A percentile compares a stretch with the other conserved stretches of the same genome.
Evolutionary conservation across 306 rosid species (phyloP).

Genomic region (Malus sylvestris): DNA sequence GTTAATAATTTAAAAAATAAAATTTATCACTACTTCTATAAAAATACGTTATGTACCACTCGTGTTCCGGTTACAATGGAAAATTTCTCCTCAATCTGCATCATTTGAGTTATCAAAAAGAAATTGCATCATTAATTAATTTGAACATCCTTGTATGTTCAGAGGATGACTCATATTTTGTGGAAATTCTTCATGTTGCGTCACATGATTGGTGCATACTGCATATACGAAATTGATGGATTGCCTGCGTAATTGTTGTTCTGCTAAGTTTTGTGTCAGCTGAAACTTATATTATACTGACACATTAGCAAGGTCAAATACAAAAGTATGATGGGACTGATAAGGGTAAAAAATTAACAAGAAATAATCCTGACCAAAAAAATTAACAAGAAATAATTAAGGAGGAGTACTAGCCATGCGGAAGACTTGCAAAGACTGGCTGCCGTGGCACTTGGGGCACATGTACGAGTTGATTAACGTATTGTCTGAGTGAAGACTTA

Average conservation of each 20-base stretch:
- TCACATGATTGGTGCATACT: background rate
- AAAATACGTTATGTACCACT: too few relatives aligned
- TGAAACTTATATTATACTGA: background rate
- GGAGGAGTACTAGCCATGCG: background rate
- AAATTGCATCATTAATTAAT: too few relatives aligned
- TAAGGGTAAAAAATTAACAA: background rate
- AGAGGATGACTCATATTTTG: background rate
- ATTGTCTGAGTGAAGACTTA: background rate
- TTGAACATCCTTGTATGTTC: background rate
- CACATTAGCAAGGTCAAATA: background rate
- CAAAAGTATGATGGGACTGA: background rate
- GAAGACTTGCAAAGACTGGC: background rate
- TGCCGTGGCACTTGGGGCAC: background rate
- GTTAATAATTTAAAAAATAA: too few relatives aligned
- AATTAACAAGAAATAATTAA: too few relatives aligned
- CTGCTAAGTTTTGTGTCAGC: background rate
- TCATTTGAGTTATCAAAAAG: too few relatives aligned
- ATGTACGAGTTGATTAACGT: background rate
- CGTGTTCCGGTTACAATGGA: too few relatives aligned
- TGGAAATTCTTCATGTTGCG: background rate
- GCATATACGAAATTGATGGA: background rate
- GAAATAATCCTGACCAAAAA: too few relatives aligned
- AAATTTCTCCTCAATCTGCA: too few relatives aligned
- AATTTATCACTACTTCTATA: too few relatives aligned
- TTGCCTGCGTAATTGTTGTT: background rate